Base-by-base conservation (phyloP, 2,329 filamentous ascomycete species). In the Alternaria dauci region DNA sequence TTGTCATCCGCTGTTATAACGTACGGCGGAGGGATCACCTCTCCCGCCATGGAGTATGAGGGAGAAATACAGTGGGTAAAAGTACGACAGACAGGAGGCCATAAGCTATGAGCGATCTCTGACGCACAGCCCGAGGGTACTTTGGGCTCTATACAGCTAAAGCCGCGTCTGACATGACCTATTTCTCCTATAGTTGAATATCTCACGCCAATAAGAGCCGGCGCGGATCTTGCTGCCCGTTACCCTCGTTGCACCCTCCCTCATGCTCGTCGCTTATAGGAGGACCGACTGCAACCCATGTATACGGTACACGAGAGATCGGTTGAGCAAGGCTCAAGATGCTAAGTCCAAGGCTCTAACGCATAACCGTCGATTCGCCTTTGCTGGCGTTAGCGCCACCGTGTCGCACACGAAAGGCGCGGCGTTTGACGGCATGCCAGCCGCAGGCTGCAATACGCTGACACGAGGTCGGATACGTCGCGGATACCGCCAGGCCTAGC, bases 1-100 rank as follows among this genome's bases (percentile, higher is more conserved):
- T 76, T 76, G 55, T 77, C 74, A 55, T 71, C 44, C 2, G 61
- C 63, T 8, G 71, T 72, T 58, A 77, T 76, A 20, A 66, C 52
- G 43, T 70, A 76, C 2, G 71, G 71, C n/a, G 73, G 63, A 44
- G 72, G 72, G 14, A 63, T 65, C 28, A 69, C 65, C 46, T 65
- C 62, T 36, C 52, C 63, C 50, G 67, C 64, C 70, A 75, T 74
- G 56, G 36, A 46, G 46, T 25, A 42, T 36, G 18, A 53, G 8
- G 51, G 32, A 38, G 61, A 52, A 48, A 32, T 57, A 41, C 41
- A 50, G 36, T 44, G 58, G 47, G 52, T 42, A 32, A 50, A 43
- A 30, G 41, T 38, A 44, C 30, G 32, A 18, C 38, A 14, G 26
- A 32, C 25, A 56, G 46, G 28, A 32, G 25, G 44, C 52, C 52